phyloP scores from a whole-genome alignment of 768 basidiomycete genomes.

The Phlebiopsis flavidoalba region DNA sequence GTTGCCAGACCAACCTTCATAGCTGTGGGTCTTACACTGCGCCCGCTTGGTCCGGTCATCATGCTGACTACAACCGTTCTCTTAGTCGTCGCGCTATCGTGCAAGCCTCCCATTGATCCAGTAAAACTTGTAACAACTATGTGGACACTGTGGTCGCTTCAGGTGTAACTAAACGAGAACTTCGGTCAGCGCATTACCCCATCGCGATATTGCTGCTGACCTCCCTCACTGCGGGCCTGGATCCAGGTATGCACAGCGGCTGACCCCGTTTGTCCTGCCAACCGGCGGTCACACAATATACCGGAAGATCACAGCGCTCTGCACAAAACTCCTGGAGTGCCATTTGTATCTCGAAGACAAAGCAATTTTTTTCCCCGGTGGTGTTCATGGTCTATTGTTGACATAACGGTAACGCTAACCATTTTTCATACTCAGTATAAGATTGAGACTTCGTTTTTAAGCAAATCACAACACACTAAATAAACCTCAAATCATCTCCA shows the following conservation, averaged over 20 bases:
- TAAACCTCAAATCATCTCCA: slow-evolving; percentile 55
- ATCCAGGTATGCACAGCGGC: slow-evolving; percentile 60
- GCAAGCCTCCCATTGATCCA: slow-evolving; percentile 73
- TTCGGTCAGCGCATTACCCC: slow-evolving; percentile 35
- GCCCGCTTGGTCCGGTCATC: background rate
- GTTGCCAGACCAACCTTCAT: slow-evolving; percentile 74
- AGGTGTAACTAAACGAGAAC: slow-evolving; percentile 62
- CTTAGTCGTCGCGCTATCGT: slow-evolving; percentile 75
- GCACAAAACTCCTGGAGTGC: slow-evolving; percentile 45
- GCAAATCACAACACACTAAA: slow-evolving; percentile 73
- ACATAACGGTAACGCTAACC: background rate
- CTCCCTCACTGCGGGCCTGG: background rate
- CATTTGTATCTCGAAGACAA: slow-evolving; percentile 43
- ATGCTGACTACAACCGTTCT: background rate
- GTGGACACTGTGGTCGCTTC: slow-evolving; percentile 57
- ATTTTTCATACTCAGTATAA: slow-evolving; percentile 53
- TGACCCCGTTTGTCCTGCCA: slow-evolving; percentile 66
- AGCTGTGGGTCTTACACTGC: slow-evolving; percentile 51
- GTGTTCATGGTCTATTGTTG: slow-evolving; percentile 13
- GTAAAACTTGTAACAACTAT: slow-evolving; percentile 60
- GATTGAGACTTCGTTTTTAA: slow-evolving; percentile 68
- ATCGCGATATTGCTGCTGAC: background rate
- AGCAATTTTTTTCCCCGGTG: slow-evolving; percentile 47
- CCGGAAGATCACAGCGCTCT: slow-evolving; percentile 64
- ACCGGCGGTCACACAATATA: slow-evolving; percentile 64